Evolutionary conservation across 1,284 basidiomycete species (phyloP).

Genomic region (Leccinum subspadiceum): DNA sequence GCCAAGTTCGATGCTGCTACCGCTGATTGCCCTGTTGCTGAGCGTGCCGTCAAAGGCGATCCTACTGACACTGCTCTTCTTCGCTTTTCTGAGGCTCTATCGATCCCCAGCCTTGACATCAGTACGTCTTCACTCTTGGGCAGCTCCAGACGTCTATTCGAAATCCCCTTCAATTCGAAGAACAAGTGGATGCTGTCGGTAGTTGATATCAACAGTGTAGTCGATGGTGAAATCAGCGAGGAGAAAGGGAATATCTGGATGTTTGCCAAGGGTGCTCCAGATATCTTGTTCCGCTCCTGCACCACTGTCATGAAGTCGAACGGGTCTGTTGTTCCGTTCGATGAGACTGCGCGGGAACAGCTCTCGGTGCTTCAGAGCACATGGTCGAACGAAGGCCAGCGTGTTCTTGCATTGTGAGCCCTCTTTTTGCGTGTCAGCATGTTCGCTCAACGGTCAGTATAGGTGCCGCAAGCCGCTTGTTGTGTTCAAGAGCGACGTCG

Average conservation of each 20-base stretch:
- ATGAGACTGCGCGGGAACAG: conserved; percentile 23
- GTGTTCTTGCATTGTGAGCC: conserved; percentile 50
- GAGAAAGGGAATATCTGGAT: conserved; percentile 30
- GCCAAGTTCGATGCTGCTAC: conserved; percentile 49
- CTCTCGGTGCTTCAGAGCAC: conserved; percentile 43
- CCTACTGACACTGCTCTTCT: conserved; percentile 63
- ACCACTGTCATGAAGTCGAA: conserved; percentile 39
- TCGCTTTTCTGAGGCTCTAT: conserved; percentile 52
- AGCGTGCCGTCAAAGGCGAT: conserved; percentile 56
- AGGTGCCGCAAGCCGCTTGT: conserved; percentile 32
- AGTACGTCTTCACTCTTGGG: conserved; percentile 25
- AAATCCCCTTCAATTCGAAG: conserved; percentile 60
- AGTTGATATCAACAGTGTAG: conserved; percentile 9
- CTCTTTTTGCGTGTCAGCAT: not conserved
- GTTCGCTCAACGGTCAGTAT: not conserved
- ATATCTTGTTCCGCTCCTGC: conserved; percentile 54
- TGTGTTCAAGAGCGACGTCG: conserved; percentile 23
- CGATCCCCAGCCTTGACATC: conserved; percentile 18
- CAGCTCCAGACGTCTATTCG: conserved; percentile 32
- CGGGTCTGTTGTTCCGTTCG: conserved; percentile 37
- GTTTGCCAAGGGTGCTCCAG: conserved; percentile 58
- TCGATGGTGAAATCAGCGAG: not conserved
- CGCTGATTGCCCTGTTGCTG: conserved; percentile 35
- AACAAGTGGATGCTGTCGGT: conserved; percentile 61
- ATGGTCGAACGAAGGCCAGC: conserved; percentile 61